Evolutionary conservation across 164 flowering plant genomes (phyloP), one percentile per base, ranked within the genome.

Genomic region (Berberis thunbergii): DNA sequence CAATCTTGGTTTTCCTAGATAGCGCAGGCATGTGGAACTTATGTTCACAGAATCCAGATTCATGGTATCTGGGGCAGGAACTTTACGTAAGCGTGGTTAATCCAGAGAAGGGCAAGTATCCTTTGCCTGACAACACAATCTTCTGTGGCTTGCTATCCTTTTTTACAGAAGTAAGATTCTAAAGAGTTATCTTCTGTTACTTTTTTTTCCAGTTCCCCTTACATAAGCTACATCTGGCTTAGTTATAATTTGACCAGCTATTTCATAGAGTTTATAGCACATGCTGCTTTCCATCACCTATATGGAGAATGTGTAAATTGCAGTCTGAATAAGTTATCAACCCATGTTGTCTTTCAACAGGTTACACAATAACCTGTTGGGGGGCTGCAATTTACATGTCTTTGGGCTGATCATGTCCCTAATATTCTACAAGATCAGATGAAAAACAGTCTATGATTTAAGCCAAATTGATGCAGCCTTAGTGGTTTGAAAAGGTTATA

Each of bases 31-130:
- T 88, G 57, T 90, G 98, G 98, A 93, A 93, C 74, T 86, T 93
- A 26, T 85, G 98, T 2, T 71, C 84, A 0, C 79, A 84, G 72
- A 87, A 93, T 68, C 89, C 88, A 3, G 63, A 88, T 76, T 80
- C 96, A 40, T 93, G 97, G 98, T 86, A 90, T 76, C 80, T 89
- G 43, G 98, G 97, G n/a, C 98, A 93, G 78, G 97, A 93, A 77
- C 72, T 77, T 48, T 93, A 90, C 60, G 49, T 93, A 48, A 85
- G 77, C 42, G 86, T 84, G 50, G 81, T 86, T 61, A 88, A 93
- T 74, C 89, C 87, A 48, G 87, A 93, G 81, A 64, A 78, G 63
- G 69, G 78, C 43, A 96, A 84, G 73, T 54, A 73, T 59, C 68
- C 81, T 64, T 50, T 86, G 70, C 98, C 98, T 13, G 86, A 78